Base-by-base conservation (phyloP, 2,329 filamentous ascomycete species). In the Trichoderma aggressivum region DNA sequence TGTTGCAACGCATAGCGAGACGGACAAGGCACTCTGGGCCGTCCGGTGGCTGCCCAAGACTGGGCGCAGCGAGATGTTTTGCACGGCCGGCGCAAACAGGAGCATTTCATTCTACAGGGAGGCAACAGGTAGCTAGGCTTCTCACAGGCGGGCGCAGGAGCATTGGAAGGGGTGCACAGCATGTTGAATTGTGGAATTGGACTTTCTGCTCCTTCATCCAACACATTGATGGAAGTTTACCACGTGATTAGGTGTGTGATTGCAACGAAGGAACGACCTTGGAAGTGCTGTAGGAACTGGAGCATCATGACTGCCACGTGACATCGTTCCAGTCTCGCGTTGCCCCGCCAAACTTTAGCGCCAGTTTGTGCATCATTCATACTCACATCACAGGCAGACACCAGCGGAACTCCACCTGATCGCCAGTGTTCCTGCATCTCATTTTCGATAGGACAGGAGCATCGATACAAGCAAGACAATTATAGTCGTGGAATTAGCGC, bases 1-100 rank as follows among this genome's bases (percentile, higher is more conserved):
- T 79, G 96, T 99, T 58, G 94, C 95, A 14, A 99, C 96, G 11
- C 94, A 97, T 79, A 94, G 91, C 71, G 94, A 98, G 83, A 94
- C 93, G 7, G 94, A 95, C 74, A 92, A 92, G 81, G 88, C 90
- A 0, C 79, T 98, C 3, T 98, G 94, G 92, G 89, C 89, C 69
- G 93, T 94, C 32, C 91, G 89, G 77, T 97, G 94, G 94, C 81
- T 97, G 72, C 92, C 92, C 12, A 94, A 92, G 82, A 87, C 87
- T 1, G 84, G 83, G 79, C 90, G 86, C 80, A 89, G 86, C 73
- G 92, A 88, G 80, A 88, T 88, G 79, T 97, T 97, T 81, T 92
- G 90, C 74, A 93, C 92, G 0, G 92, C 90, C 18, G 94, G 94
- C 1, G 91, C 91, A 36, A 93, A 91, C 79, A 84, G 88, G 77